Percentiles rank a stretch among this genome's conserved stretches.
Conservation (phyloP, 2,329 filamentous ascomycete genomes). For the Botryotinia globosa region DNA sequence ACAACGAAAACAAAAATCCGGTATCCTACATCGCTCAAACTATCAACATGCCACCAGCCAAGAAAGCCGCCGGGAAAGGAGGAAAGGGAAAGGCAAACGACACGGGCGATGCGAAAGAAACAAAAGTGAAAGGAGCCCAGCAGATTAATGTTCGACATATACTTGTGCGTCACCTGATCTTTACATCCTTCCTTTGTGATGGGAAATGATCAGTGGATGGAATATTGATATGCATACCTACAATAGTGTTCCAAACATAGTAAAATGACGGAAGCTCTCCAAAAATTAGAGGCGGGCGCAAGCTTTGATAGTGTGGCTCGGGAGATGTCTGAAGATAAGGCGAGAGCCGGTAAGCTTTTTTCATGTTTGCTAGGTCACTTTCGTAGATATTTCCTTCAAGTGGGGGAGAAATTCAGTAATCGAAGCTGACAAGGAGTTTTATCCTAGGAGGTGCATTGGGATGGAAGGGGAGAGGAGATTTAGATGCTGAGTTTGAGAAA, state of each 20-base stretch:
- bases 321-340: slow-evolving; percentile 75
- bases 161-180: slow-evolving; percentile 31
- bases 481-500: slow-evolving; percentile 69
- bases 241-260: slow-evolving; percentile 67
- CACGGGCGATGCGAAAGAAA: slow-evolving; percentile 41
- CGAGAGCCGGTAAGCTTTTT: slow-evolving; percentile 52
- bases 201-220: neutral
- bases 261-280: slow-evolving; percentile 74
- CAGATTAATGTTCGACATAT: slow-evolving; percentile 75
- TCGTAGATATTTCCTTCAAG: neutral
- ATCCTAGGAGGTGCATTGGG: slow-evolving; percentile 65
- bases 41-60: slow-evolving; percentile 34
- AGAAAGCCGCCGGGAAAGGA: slow-evolving; percentile 34
- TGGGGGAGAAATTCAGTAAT: neutral
- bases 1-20: neutral
- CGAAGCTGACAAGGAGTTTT: neutral
- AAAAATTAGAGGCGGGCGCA: slow-evolving; percentile 61
- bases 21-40: neutral
- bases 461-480: slow-evolving; percentile 66
- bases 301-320: slow-evolving; percentile 75
- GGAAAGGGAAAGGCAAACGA: slow-evolving; percentile 37
- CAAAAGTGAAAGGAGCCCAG: slow-evolving; percentile 59
- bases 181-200: neutral
- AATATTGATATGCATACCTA: neutral
- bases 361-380: neutral